These are phyloP conservation scores for Lodderomyces parapsilosis DNA, from an alignment of 1,139 yeast species.

Conservation along the genomic window DNA sequence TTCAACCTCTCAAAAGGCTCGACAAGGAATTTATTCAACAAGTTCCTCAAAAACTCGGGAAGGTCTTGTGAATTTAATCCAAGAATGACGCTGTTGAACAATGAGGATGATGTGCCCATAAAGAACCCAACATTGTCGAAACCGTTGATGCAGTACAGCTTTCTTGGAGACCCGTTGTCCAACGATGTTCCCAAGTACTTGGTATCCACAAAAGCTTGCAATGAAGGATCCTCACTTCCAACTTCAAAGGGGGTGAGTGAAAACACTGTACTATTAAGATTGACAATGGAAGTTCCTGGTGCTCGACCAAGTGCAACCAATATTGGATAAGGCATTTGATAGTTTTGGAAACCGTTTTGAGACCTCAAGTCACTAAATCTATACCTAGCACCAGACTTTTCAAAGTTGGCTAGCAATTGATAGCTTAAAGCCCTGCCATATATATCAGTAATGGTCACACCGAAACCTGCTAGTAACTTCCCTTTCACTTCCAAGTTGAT, in stretches of 20 bases:
- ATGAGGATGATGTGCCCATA: slow-evolving; percentile 77
- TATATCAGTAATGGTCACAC: slow-evolving; percentile 31
- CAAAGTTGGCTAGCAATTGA: slow-evolving; percentile 30
- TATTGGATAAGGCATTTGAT: slow-evolving; percentile 42
- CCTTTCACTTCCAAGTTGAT: slow-evolving; percentile 27
- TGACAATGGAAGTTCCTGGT: slow-evolving; percentile 31
- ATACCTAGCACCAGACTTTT: slow-evolving; percentile 31
- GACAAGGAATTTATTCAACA: slow-evolving; percentile 43
- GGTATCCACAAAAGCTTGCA: slow-evolving; percentile 28
- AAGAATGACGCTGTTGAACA: slow-evolving; percentile 72
- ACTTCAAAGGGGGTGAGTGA: slow-evolving; percentile 43
- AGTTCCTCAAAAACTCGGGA: slow-evolving; percentile 47
- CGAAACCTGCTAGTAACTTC: slow-evolving; percentile 35
- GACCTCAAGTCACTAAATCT: slow-evolving; percentile 31
- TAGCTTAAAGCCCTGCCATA: slow-evolving; percentile 43
- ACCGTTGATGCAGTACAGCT: slow-evolving; percentile 56
- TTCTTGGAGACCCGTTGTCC: slow-evolving; percentile 51
- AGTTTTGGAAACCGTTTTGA: slow-evolving; percentile 26
- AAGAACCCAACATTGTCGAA: slow-evolving; percentile 80
- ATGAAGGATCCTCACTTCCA: slow-evolving; percentile 46
- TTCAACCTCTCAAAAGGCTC: slow-evolving; percentile 39
- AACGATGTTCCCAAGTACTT: slow-evolving; percentile 64
- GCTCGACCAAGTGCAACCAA: slow-evolving; percentile 39
- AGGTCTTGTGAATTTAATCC: slow-evolving; percentile 44
- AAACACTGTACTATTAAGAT: slow-evolving; percentile 40